Percentiles rank a stretch among this genome's conserved stretches.
Evolutionary conservation across 1,139 yeast genomes (phyloP).

Genomic region (Scheffersomyces illinoinensis): DNA sequence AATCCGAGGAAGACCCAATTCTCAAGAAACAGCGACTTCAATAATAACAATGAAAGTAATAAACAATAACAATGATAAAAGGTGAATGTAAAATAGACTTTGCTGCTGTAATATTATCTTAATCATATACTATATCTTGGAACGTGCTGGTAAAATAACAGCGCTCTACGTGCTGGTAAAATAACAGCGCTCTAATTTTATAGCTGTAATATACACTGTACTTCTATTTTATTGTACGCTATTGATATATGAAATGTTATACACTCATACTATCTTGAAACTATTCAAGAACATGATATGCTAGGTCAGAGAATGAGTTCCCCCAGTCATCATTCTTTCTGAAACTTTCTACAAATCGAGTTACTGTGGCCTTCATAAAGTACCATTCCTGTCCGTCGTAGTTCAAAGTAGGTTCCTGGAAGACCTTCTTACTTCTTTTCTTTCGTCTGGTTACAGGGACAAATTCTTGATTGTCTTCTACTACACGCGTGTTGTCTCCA

Average conservation of each 20-base stretch:
- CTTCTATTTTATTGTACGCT: background rate
- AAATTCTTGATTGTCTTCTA: conserved; percentile 27
- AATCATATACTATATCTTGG: background rate
- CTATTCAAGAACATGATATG: conserved; percentile 32
- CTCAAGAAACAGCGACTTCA: conserved; percentile 7
- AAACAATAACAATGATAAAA: background rate
- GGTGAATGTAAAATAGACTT: background rate
- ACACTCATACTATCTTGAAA: background rate
- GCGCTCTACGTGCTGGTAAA: no score
- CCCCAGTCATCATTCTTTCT: conserved; percentile 44
- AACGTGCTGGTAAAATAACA: no score
- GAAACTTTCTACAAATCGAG: conserved; percentile 14
- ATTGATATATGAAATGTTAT: background rate
- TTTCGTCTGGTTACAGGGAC: conserved; percentile 28
- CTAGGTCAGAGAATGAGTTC: conserved; percentile 55
- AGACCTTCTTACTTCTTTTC: conserved; percentile 22
- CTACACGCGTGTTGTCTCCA: background rate
- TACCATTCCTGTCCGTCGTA: conserved; percentile 36
- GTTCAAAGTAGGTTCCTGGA: conserved; percentile 33
- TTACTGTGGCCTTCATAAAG: conserved; percentile 25
- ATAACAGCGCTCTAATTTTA: no score
- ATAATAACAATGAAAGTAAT: no score
- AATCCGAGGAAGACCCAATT: conserved; percentile 6
- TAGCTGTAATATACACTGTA: background rate
- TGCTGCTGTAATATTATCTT: background rate